A percentile compares a stretch with the other conserved stretches of the same genome.
phyloP scores from a whole-genome alignment of 2,329 filamentous ascomycete genomes.

The Phialophora macrospora region DNA sequence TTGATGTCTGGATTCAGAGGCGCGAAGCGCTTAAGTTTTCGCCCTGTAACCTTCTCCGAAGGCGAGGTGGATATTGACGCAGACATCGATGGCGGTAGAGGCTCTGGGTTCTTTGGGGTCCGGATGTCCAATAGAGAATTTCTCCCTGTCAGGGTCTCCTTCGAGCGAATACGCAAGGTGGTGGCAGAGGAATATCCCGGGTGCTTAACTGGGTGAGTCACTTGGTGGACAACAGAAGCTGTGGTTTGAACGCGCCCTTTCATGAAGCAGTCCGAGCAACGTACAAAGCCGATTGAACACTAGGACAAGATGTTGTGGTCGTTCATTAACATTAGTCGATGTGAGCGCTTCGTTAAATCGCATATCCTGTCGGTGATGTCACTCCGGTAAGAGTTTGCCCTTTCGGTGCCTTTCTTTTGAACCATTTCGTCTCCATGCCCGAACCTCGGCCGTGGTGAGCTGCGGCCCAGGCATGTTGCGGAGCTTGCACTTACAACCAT shows the following conservation, averaged over 20 bases:
- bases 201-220: not conserved
- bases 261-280: not conserved
- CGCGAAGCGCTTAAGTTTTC: slow-evolving; percentile 32
- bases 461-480: no score
- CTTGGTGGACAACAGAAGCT: not conserved
- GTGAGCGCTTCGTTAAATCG: not conserved
- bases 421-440: not conserved
- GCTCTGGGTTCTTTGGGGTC: not conserved
- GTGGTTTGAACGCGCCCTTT: not conserved
- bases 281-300: not conserved
- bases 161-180: not conserved
- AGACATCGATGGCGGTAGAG: not conserved
- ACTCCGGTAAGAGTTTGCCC: not conserved
- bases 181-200: not conserved
- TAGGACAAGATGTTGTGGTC: not conserved
- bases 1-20: slow-evolving; percentile 28
- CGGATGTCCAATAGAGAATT: not conserved
- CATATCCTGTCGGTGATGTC: not conserved
- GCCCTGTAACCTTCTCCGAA: not conserved
- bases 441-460: not conserved
- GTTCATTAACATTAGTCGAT: not conserved
- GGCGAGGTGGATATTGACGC: not conserved
- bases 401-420: no score
- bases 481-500: not conserved
- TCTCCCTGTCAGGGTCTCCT: not conserved